These are phyloP conservation scores for Neospermospora avenae DNA, from an alignment of 2,329 filamentous ascomycete genomes.

Conservation along the genomic window DNA sequence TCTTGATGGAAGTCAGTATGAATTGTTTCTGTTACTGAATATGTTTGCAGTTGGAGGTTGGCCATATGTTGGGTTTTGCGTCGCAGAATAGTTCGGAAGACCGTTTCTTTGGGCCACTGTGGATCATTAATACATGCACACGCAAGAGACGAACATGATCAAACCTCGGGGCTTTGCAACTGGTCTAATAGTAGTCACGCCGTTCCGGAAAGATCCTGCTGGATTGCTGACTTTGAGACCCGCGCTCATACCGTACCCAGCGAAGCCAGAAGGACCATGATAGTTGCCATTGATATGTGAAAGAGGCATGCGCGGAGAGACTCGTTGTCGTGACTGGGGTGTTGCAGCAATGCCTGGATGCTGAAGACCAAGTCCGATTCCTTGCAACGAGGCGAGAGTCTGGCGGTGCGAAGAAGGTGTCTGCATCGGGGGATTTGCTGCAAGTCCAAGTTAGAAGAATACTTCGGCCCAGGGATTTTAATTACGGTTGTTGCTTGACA, in stretches of 20 bases:
- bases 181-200: constrained; percentile 16
- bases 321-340: constrained; percentile 19
- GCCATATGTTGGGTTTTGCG: constrained; percentile 17
- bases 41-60: constrained; percentile 16
- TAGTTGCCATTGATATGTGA: constrained; percentile 20
- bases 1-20: constrained; percentile 13
- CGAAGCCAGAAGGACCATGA: constrained; percentile 23
- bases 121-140: background rate
- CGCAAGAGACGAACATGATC: background rate
- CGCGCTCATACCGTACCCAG: constrained; percentile 36
- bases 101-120: constrained; percentile 28
- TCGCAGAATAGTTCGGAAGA: constrained; percentile 13
- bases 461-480: background rate
- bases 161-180: constrained; percentile 29
- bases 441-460: background rate
- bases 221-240: constrained; percentile 36
- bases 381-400: constrained; percentile 20
- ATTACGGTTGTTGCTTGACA: constrained; percentile 24
- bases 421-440: constrained; percentile 27
- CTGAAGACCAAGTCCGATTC: constrained; percentile 21
- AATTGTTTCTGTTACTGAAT: constrained; percentile 19
- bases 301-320: constrained; percentile 26
- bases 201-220: constrained; percentile 10
- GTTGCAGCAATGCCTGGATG: constrained; percentile 18
- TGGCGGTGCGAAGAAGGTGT: constrained; percentile 35